A percentile compares a stretch with the other conserved stretches of the same genome.
Evolutionary conservation across 805 yeast species (phyloP).

Genomic region (Lachancea sp.): DNA sequence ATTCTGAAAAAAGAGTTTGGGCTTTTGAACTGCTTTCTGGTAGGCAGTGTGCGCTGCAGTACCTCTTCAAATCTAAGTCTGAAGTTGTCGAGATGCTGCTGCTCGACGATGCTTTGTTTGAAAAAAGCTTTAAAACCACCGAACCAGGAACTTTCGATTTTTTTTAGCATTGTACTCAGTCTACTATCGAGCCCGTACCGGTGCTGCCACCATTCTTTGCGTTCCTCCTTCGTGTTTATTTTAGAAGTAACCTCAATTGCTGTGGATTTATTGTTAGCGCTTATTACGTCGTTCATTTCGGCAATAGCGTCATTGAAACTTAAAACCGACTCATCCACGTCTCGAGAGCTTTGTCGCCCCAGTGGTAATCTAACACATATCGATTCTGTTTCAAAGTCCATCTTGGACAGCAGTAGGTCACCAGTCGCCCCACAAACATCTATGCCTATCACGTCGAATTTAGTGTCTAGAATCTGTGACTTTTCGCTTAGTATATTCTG

Average conservation of each 20-base stretch:
- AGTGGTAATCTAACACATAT: slow-evolving; percentile 55
- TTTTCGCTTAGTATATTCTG: not conserved
- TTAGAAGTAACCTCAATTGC: slow-evolving; percentile 44
- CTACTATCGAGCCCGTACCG: slow-evolving; percentile 56
- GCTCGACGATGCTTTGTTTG: slow-evolving; percentile 29
- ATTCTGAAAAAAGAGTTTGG: slow-evolving; percentile 31
- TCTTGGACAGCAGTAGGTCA: slow-evolving; percentile 49
- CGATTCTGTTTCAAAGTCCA: slow-evolving; percentile 25
- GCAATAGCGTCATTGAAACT: slow-evolving; percentile 41
- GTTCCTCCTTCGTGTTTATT: slow-evolving; percentile 51
- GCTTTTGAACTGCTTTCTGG: slow-evolving; percentile 34
- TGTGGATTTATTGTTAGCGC: slow-evolving; percentile 56
- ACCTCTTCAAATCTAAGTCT: slow-evolving; percentile 35
- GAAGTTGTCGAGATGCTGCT: slow-evolving; percentile 30
- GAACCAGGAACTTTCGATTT: slow-evolving; percentile 62
- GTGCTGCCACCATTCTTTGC: slow-evolving; percentile 72
- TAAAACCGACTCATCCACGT: slow-evolving; percentile 37
- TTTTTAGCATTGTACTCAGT: slow-evolving; percentile 45
- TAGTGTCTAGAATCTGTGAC: not conserved
- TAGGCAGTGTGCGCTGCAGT: slow-evolving; percentile 43
- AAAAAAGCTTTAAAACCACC: slow-evolving; percentile 72
- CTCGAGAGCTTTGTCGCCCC: slow-evolving; percentile 42
- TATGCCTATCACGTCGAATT: slow-evolving; percentile 42
- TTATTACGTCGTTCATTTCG: slow-evolving; percentile 47
- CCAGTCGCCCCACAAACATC: slow-evolving; percentile 55